A percentile compares a stretch with the other conserved stretches of the same genome.
Conservation (phyloP, 352 stramenopile genomes). For the Pythium brassicae region DNA sequence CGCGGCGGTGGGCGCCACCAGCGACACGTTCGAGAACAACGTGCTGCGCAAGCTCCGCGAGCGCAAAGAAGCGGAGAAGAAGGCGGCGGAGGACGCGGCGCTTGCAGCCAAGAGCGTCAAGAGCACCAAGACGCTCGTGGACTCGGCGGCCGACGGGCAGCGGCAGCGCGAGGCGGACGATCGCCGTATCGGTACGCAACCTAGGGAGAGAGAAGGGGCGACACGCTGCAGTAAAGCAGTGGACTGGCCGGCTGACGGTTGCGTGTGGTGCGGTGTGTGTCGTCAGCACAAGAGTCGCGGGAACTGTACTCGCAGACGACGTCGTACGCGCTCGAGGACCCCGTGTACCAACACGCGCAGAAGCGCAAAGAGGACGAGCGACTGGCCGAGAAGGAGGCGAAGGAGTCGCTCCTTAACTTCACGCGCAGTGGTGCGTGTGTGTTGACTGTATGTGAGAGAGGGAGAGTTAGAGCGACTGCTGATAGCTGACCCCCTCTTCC, state of each 20-base stretch:
- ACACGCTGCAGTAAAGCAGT: too few species aligned
- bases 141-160: constrained; percentile 38
- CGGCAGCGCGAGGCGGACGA: constrained; percentile 35
- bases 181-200: constrained; percentile 19
- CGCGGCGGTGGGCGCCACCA: neutral
- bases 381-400: constrained; percentile 16
- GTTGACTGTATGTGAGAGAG: neutral
- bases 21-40: constrained; percentile 18
- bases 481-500: too few species aligned
- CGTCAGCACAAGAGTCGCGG: constrained; percentile 25
- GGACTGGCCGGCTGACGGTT: too few species aligned
- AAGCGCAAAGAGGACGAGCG: constrained; percentile 45
- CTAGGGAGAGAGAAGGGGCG: too few species aligned
- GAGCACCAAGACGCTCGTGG: constrained; percentile 46
- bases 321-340: constrained; percentile 36
- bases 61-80: constrained; percentile 30
- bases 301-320: constrained; percentile 33
- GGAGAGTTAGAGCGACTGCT: too few species aligned
- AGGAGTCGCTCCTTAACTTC: constrained; percentile 24
- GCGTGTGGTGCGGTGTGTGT: too few species aligned
- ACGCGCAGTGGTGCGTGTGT: constrained; percentile 6
- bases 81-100: constrained; percentile 38
- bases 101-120: constrained; percentile 21
- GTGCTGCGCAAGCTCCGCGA: constrained; percentile 33
- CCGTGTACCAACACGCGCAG: constrained; percentile 41